Evolutionary conservation across 768 basidiomycete species (phyloP).

Genomic region (Leccinum uliginosum): DNA sequence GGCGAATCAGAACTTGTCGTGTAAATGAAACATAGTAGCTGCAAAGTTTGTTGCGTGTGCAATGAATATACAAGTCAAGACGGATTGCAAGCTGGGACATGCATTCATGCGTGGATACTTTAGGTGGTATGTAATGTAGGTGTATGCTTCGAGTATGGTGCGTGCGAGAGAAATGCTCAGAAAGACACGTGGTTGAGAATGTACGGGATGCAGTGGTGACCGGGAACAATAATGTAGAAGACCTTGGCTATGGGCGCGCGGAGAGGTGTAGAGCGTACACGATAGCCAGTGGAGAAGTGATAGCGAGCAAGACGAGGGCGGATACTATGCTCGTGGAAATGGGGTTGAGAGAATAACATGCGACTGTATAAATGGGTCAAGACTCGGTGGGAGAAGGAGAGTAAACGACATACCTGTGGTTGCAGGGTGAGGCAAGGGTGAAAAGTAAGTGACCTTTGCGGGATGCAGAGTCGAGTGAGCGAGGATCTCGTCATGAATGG

Average conservation of each 20-base stretch:
- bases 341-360: slow-evolving; percentile 6
- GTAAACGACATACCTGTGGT: slow-evolving; percentile 14
- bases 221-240: background rate
- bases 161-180: slow-evolving; percentile 9
- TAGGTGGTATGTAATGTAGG: slow-evolving; percentile 12
- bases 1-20: background rate
- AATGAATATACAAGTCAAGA: slow-evolving; percentile 12
- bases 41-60: slow-evolving; percentile 10
- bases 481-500: slow-evolving; percentile 22
- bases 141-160: slow-evolving; percentile 11
- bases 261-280: slow-evolving; percentile 14
- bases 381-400: background rate
- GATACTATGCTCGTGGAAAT: slow-evolving; percentile 14
- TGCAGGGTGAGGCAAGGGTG: slow-evolving; percentile 13
- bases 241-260: background rate
- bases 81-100: background rate
- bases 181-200: background rate
- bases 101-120: slow-evolving; percentile 4
- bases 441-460: slow-evolving; percentile 24
- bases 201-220: background rate
- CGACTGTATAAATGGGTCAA: slow-evolving; percentile 10
- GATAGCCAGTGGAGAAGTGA: slow-evolving; percentile 16
- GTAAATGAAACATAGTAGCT: slow-evolving; percentile 6
- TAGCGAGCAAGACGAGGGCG: slow-evolving; percentile 12
- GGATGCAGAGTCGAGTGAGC: slow-evolving; percentile 22